These are phyloP conservation scores for Mycogone perniciosa DNA, from an alignment of 2,329 filamentous ascomycete species.

Conservation along the genomic window DNA sequence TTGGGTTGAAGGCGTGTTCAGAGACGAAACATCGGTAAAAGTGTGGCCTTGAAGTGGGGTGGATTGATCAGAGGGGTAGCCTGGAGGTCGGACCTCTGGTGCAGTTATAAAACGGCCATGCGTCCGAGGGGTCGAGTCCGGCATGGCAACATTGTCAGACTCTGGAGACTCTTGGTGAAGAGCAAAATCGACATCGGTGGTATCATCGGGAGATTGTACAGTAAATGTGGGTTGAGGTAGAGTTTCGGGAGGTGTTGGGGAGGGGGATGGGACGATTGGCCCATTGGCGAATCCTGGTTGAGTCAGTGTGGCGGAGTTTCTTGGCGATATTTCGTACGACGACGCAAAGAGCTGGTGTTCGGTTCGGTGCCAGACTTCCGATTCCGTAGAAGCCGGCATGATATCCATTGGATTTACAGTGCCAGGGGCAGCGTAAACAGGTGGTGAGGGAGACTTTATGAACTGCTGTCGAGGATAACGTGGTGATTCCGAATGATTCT, in stretches of 20 bases:
- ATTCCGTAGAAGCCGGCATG: slow-evolving; percentile 38
- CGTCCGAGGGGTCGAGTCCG: neutral
- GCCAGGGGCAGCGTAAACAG: slow-evolving; percentile 33
- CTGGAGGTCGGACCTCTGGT: slow-evolving; percentile 22
- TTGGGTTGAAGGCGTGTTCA: slow-evolving; percentile 43
- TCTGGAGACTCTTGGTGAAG: slow-evolving; percentile 3
- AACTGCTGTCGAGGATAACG: slow-evolving; percentile 18
- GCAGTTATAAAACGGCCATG: neutral
- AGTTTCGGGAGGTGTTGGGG: slow-evolving; percentile 16
- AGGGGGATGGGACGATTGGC: slow-evolving; percentile 16
- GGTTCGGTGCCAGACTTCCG: slow-evolving; percentile 31
- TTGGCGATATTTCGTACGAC: slow-evolving; percentile 21
- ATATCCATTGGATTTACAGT: slow-evolving; percentile 51
- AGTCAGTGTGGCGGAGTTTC: slow-evolving; percentile 2
- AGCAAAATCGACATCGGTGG: slow-evolving; percentile 18
- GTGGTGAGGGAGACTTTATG: slow-evolving; percentile 24
- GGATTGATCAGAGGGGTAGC: slow-evolving; percentile 35
- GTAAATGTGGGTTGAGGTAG: slow-evolving; percentile 18
- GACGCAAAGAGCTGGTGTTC: slow-evolving; percentile 30
- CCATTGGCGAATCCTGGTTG: slow-evolving; percentile 2
- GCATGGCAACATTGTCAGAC: slow-evolving; percentile 4
- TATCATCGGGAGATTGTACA: slow-evolving; percentile 22
- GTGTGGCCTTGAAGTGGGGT: slow-evolving; percentile 35
- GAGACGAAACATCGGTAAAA: slow-evolving; percentile 35
- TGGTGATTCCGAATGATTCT: slow-evolving; percentile 20